Conservation (phyloP, 78 protist species). For the Corallochytrium limacisporum region DNA sequence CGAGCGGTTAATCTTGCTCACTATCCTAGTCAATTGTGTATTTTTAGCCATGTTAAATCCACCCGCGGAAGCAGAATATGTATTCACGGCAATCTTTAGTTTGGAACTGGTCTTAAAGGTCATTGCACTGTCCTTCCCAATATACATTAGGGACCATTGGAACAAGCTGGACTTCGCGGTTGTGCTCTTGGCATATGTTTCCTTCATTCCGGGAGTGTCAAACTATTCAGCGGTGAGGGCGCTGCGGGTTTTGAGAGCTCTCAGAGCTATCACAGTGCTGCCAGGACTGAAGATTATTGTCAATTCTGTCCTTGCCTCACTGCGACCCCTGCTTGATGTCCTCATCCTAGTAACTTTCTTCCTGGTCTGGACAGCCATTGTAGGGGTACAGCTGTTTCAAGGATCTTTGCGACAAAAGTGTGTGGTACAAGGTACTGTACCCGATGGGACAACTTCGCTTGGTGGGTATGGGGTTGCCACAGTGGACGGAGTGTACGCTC, state of each 20-base stretch:
- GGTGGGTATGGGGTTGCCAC: no score
- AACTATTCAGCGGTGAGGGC: constrained; percentile 19
- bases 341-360: constrained; percentile 6
- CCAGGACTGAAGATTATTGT: constrained; percentile 12
- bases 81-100: not conserved
- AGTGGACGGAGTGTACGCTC: no score
- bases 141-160: not conserved
- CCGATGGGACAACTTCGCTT: no score
- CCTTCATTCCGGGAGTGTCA: not conserved
- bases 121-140: not conserved
- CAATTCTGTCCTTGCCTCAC: not conserved
- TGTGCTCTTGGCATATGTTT: not conserved
- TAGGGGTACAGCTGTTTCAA: constrained; percentile 12
- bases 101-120: not conserved
- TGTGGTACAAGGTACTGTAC: no score
- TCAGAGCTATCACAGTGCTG: constrained; percentile 2
- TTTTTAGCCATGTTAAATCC: not conserved
- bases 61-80: not conserved
- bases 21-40: constrained; percentile 4
- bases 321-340: not conserved
- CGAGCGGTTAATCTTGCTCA: not conserved
- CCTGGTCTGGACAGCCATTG: no score
- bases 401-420: constrained; percentile 6
- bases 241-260: constrained; percentile 16
- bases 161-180: constrained; percentile 10